Base-by-base conservation (phyloP, 1,284 basidiomycete species). In the Serendipita sp. region DNA sequence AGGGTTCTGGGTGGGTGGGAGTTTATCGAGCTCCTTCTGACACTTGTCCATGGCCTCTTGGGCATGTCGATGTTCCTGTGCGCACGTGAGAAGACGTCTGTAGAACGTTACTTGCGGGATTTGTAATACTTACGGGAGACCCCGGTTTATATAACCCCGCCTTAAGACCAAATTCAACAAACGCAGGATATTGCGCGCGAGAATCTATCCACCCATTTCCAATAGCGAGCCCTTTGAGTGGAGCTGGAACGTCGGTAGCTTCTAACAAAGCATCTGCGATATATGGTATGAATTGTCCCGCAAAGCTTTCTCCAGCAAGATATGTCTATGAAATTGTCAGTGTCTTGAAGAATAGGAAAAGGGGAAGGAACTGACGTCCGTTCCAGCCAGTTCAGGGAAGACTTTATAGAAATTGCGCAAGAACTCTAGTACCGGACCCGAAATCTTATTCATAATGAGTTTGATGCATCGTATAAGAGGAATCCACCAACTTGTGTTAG, bases 211-310 rank as follows among this genome's bases (percentile, higher is more conserved):
- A 98, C 2, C 94, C 95, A 73, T 99, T 99, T 6, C 95, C 95
- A 63, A 99, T 97, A 0, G 93, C 90, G 34, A 85, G 75, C 2
- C 95, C 96, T 61, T 81, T 82, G 15, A 99, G 77, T 4, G 72
- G 70, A 61, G 71, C 72, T 2, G 78, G 83, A 38, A 82, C 75
- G 45, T 73, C 71, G 44, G 82, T 74, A 1, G 91, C 88, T 63
- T 81, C 79, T 38, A 95, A 76, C 60, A 97, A 77, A 6, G 84
- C 87, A 67, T 93, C 81, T 68, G 92, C 93, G 68, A 96, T 93
- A 73, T 93, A 95, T 12, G 96, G 95, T 67, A 98, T 94, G 77
- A 91, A 98, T 76, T 97, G 93, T n/a, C 96, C 95, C n/a, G 93
- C 95, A 71, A 87, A 99, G 66, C 88, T 92, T 77, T 97, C 93